Evolutionary conservation across 2,329 filamentous ascomycete genomes (phyloP), one percentile per base, ranked within the genome.

Genomic region (Penicillium sp.): DNA sequence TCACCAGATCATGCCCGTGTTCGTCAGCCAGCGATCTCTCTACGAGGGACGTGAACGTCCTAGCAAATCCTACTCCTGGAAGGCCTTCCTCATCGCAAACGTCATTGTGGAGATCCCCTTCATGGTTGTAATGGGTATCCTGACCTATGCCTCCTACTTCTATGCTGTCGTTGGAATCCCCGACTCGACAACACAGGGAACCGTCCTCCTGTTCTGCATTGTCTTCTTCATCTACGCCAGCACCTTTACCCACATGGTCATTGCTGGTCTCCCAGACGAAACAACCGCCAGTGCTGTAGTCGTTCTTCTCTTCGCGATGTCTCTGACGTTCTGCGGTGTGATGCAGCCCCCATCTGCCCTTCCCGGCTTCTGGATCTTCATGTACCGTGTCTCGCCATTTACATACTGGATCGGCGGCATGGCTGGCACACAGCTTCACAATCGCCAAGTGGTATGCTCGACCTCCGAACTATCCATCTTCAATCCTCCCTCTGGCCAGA

Each of bases 11-110:
- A 93, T 94, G 87, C 91, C 91, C 1, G 86, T 91, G 62, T 95
- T 96, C 67, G 88, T 94, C 65, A 87, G 87, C 17, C 90, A 94
- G 70, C 86, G 91, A 51, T 84, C 87, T 9, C 80, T 95, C 0
- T 95, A 94, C 75, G 91, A 95, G 74, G 89, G 89, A 41, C 90
- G 90, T 54, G 91, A 95, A 76, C 86, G 90, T 2, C 91, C 90
- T 0, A 90, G 87, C 57, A 93, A 93, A 78, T 86, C 89, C 0
- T 96, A 95, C 76, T 86, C 86, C 53, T 95, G 91, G 91, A 87
- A 89, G 72, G 85, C 90, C 6, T 95, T 95, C 71, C 89, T 95
- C 82, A 78, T 93, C 27, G 86, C 88, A 56, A 90, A 92, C 73
- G 89, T 96, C 64, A 77, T 92, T 29, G 90, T 93, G 54, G 93